Evolutionary conservation across 2,329 filamentous ascomycete species (phyloP).

Genomic region (Neofusicoccum umdonicola): DNA sequence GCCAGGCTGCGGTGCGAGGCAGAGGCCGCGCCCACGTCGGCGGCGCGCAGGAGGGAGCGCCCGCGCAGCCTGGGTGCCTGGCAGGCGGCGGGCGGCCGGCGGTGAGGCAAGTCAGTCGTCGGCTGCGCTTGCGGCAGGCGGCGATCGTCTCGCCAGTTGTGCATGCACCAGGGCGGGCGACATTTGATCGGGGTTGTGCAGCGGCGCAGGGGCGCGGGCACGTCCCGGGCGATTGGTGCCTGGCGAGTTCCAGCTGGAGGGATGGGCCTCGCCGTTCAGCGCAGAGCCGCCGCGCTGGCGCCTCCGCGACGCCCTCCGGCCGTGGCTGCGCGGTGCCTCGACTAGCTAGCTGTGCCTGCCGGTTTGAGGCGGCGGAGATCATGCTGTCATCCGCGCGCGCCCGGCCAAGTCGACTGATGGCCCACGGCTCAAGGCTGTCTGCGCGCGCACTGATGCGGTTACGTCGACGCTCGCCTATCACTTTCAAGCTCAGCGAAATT

Average conservation of each 20-base stretch:
- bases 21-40: no score
- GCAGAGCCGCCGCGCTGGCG: constrained; percentile 9
- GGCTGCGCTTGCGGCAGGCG: not conserved
- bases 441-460: constrained; percentile 12
- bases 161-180: not conserved
- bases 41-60: no score
- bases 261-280: not conserved
- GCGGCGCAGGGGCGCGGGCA: not conserved
- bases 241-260: constrained; percentile 8
- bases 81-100: not conserved
- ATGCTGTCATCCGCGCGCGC: constrained; percentile 10
- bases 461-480: constrained; percentile 17
- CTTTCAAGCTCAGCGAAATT: constrained; percentile 16
- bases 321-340: not conserved
- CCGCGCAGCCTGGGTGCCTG: not conserved
- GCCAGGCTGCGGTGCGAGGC: not conserved
- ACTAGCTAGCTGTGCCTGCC: constrained; percentile 8
- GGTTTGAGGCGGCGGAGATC: not conserved
- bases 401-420: not conserved
- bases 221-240: constrained; percentile 12
- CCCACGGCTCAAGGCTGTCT: not conserved
- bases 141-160: not conserved
- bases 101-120: not conserved
- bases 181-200: constrained; percentile 8
- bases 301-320: not conserved